phyloP scores from a whole-genome alignment of 345 rosid species.

The Gossypium turneri region DNA sequence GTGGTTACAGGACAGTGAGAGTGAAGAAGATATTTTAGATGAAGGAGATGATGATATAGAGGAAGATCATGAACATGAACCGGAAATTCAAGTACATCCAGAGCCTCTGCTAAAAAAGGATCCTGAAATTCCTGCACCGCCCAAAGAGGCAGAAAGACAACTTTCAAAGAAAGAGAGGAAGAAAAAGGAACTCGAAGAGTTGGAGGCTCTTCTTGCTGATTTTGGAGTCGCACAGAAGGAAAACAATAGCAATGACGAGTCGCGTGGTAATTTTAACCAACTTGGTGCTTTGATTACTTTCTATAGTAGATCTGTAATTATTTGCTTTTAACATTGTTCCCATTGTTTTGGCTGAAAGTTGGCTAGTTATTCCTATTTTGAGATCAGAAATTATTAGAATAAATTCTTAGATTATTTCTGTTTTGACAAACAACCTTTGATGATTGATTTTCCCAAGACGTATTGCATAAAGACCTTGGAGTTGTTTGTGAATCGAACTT shows the following conservation, averaged over 20 bases:
- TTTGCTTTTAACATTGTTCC: neutral
- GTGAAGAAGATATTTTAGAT: slow-evolving; percentile 73
- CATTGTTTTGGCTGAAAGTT: neutral
- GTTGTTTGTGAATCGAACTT: neutral
- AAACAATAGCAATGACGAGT: slow-evolving; percentile 43
- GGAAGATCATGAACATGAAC: slow-evolving; percentile 66
- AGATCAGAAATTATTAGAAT: neutral
- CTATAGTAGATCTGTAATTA: neutral
- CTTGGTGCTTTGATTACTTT: neutral
- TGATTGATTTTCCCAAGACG: neutral
- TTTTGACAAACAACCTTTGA: neutral
- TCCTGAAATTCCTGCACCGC: slow-evolving; percentile 45
- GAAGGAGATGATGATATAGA: slow-evolving; percentile 83
- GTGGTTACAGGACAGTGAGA: slow-evolving; percentile 67
- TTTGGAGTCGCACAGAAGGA: slow-evolving; percentile 54
- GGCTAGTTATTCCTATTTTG: neutral
- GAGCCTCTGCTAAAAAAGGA: slow-evolving; percentile 52
- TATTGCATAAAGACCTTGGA: neutral
- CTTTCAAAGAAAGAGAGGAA: slow-evolving; percentile 88
- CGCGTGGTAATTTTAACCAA: slow-evolving; percentile 35
- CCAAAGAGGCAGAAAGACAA: slow-evolving; percentile 77
- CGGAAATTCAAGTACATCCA: slow-evolving; percentile 37
- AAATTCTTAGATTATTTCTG: neutral
- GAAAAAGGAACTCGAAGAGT: slow-evolving; percentile 87
- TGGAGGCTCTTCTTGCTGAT: slow-evolving; percentile 84